A percentile compares a stretch with the other conserved stretches of the same genome.
Evolutionary conservation across 2,329 filamentous ascomycete genomes (phyloP).

Genomic region (Epichloe gansuensis): DNA sequence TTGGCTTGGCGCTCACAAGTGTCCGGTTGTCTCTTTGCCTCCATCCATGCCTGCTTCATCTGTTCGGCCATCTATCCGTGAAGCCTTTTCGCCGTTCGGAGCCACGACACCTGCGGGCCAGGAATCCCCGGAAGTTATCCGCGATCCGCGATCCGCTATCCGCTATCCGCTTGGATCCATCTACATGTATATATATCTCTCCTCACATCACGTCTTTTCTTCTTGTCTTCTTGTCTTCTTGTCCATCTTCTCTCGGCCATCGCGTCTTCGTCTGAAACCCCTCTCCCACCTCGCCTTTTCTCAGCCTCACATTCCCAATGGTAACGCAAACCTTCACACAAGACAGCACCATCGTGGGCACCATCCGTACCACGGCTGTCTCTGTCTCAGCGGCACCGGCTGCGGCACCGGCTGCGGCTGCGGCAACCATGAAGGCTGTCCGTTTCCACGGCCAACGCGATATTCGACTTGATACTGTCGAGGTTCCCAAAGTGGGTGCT

Average conservation of each 20-base stretch:
- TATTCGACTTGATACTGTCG: slow-evolving; percentile 40
- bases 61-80: neutral
- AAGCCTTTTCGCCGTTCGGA: neutral
- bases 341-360: slow-evolving; percentile 4
- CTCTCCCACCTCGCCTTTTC: neutral
- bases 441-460: slow-evolving; percentile 44
- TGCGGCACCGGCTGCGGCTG: neutral
- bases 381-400: neutral
- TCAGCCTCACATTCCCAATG: neutral
- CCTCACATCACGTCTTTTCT: neutral
- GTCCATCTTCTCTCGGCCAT: neutral
- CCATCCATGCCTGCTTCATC: neutral
- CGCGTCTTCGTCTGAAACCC: neutral
- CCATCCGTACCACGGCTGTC: slow-evolving; percentile 5
- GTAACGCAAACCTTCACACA: slow-evolving; percentile 2
- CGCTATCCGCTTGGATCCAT: neutral
- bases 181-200: neutral
- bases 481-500: slow-evolving; percentile 26
- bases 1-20: too few species aligned
- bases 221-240: too few species aligned
- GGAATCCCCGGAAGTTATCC: neutral
- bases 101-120: neutral
- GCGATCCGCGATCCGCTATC: too few species aligned
- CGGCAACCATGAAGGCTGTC: slow-evolving; percentile 35
- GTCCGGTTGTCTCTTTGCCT: too few species aligned